Evolutionary conservation across 768 basidiomycete genomes (phyloP).

Genomic region (Trametes maxima): DNA sequence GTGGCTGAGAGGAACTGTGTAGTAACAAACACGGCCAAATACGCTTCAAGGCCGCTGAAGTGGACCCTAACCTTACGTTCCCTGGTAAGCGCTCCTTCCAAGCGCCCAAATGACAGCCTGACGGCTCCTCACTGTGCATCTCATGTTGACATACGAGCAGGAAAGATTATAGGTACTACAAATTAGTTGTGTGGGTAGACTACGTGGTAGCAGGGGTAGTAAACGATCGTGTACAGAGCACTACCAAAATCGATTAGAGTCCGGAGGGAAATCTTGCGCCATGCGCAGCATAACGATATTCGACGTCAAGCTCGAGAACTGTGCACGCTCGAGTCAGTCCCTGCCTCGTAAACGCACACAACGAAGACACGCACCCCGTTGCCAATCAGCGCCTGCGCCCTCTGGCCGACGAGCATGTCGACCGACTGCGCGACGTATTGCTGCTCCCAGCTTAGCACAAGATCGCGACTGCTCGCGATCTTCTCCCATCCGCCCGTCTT

Average conservation of each 20-base stretch:
- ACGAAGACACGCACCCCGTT: slow-evolving; percentile 58
- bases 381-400: slow-evolving; percentile 67
- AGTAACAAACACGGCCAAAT: slow-evolving; percentile 29
- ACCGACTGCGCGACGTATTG: slow-evolving; percentile 58
- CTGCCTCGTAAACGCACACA: neutral
- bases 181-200: neutral
- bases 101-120: neutral
- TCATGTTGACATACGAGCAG: neutral
- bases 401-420: slow-evolving; percentile 69
- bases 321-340: neutral
- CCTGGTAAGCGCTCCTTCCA: neutral
- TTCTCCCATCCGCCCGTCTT: slow-evolving; percentile 46
- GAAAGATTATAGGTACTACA: neutral
- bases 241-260: slow-evolving; percentile 47
- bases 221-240: neutral
- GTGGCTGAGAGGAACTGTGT: slow-evolving; percentile 36
- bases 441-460: slow-evolving; percentile 55
- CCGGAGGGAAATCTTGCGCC: slow-evolving; percentile 38
- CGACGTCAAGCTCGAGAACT: slow-evolving; percentile 55
- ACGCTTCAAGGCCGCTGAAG: neutral
- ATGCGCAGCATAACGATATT: slow-evolving; percentile 52
- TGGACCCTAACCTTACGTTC: slow-evolving; percentile 5
- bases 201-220: neutral
- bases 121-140: neutral
- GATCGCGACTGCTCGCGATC: slow-evolving; percentile 56